Evolutionary conservation across 345 rosid species (phyloP).

Genomic region (Hirschfeldia incana): DNA sequence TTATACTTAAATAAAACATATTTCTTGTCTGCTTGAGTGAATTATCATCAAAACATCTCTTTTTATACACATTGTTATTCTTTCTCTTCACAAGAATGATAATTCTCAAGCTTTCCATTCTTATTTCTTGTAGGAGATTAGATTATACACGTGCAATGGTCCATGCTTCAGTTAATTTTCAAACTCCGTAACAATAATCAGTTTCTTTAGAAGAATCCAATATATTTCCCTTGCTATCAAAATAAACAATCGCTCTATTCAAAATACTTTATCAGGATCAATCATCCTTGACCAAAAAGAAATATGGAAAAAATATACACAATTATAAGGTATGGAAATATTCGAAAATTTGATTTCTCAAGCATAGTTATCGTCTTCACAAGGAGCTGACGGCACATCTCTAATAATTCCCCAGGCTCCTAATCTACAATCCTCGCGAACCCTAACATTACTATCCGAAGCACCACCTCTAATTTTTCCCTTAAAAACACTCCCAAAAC

Average conservation of each 20-base stretch:
- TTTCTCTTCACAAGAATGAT: not conserved
- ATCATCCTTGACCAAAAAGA: not conserved
- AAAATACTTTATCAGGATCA: not conserved
- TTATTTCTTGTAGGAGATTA: not conserved
- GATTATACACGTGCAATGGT: not conserved
- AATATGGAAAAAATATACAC: not conserved
- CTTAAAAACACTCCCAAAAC: conserved; percentile 20
- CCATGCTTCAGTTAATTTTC: not conserved
- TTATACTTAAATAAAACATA: too few species aligned
- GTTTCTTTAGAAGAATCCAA: not conserved
- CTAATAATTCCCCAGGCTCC: conserved; percentile 30
- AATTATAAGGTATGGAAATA: not conserved
- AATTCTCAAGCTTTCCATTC: not conserved
- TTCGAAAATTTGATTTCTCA: not conserved
- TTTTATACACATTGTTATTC: not conserved
- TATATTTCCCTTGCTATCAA: not conserved
- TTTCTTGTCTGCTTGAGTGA: too few species aligned
- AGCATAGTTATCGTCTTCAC: conserved; percentile 3
- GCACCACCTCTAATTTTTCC: conserved; percentile 11
- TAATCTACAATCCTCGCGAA: conserved; percentile 20
- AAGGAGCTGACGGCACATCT: conserved; percentile 34
- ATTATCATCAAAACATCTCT: not conserved
- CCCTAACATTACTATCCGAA: not conserved
- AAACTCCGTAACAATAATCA: not conserved
- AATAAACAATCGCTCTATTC: not conserved